Conservation (phyloP, 169 alveolate genomes). For the Ophryocystis elektroscirrha region DNA sequence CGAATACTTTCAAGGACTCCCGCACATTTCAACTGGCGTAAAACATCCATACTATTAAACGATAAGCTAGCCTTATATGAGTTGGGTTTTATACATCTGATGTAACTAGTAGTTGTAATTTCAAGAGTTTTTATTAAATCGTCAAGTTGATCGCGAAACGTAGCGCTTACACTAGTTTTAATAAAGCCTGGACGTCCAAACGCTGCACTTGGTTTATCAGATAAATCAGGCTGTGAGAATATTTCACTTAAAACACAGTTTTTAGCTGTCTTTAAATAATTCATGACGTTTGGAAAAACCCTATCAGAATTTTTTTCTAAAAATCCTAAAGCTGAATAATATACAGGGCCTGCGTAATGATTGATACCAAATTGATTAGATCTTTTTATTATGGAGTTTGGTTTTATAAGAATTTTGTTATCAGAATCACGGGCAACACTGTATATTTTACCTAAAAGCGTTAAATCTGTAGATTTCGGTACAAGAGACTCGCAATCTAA, state of each 20-base stretch:
- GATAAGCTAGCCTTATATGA: background rate
- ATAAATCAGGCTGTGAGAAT: too few relatives aligned
- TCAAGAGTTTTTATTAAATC: background rate
- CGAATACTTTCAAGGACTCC: constrained; percentile 14
- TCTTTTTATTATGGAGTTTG: background rate
- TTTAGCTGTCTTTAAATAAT: background rate
- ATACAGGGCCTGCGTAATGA: constrained; percentile 3
- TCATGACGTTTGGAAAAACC: background rate
- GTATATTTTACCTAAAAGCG: too few relatives aligned
- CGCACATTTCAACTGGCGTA: constrained; percentile 1
- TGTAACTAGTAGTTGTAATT: constrained; percentile 3
- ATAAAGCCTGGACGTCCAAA: background rate
- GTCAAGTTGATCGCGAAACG: background rate
- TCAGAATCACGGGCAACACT: too few relatives aligned
- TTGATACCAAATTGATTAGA: background rate
- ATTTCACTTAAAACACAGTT: background rate
- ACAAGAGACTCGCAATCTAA: too few relatives aligned
- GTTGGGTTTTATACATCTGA: constrained; percentile 12
- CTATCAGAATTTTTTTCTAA: background rate
- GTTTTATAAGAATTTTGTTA: too few relatives aligned
- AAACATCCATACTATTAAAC: background rate
- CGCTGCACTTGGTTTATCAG: background rate
- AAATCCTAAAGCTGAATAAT: background rate
- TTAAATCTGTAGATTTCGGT: too few relatives aligned
- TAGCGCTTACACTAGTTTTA: background rate